A percentile compares a stretch with the other conserved stretches of the same genome.
phyloP scores from a whole-genome alignment of 352 stramenopile species.

The Globisporangium cystogenes region DNA sequence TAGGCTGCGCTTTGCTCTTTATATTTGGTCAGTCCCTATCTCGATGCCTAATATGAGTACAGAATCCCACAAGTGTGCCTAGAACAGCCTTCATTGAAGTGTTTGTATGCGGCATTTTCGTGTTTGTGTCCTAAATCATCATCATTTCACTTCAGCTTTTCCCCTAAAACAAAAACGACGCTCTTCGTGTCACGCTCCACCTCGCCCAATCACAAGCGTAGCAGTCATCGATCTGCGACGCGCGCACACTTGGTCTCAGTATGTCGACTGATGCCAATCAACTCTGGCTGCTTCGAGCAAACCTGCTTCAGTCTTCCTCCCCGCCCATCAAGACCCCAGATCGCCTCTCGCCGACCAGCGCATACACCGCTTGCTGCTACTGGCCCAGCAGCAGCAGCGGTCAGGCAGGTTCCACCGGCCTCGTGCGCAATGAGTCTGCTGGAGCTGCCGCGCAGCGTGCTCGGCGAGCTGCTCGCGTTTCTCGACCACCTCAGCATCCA shows the following conservation, averaged over 20 bases:
- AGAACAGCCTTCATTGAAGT: no score
- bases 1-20: no score
- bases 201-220: no score
- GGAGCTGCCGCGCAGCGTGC: constrained; percentile 19
- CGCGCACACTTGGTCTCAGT: constrained; percentile 6
- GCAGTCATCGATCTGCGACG: constrained; percentile 10
- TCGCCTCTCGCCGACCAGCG: background rate
- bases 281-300: background rate
- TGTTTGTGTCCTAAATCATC: no score
- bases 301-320: background rate
- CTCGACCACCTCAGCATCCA: constrained; percentile 22
- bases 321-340: background rate
- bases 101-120: no score
- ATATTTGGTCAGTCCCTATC: no score
- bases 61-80: no score
- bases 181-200: no score
- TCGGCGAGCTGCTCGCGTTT: constrained; percentile 22
- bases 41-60: no score
- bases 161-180: no score
- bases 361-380: constrained; percentile 15
- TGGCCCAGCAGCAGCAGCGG: constrained; percentile 25
- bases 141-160: no score
- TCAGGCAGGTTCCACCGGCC: background rate
- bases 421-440: constrained; percentile 3
- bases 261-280: background rate